Conservation (phyloP, 441 rosid species). For the Jatropha multifida region DNA sequence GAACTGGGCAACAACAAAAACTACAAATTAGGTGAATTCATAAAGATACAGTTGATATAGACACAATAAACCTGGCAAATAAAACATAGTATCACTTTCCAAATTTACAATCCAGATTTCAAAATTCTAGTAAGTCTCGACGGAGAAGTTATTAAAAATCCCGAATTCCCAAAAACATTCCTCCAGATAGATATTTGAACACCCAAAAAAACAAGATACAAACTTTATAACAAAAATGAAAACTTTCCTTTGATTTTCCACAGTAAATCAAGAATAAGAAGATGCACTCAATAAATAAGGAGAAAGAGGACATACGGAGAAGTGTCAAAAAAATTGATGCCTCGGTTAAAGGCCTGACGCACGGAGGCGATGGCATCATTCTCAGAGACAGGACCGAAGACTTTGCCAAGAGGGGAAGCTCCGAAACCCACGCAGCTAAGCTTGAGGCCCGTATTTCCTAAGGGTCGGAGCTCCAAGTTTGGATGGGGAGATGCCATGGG, state of each 20-base stretch:
- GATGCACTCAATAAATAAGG: neutral
- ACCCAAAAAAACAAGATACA: neutral
- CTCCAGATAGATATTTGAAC: neutral
- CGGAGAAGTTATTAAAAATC: too few species aligned
- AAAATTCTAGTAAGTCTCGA: neutral
- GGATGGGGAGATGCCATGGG: slow-evolving; percentile 28
- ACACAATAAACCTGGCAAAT: neutral
- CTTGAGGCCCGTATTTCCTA: slow-evolving; percentile 74
- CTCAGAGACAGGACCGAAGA: slow-evolving; percentile 78
- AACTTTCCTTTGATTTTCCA: neutral
- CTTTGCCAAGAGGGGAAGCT: slow-evolving; percentile 83
- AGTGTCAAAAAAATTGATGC: slow-evolving; percentile 96
- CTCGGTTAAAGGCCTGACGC: slow-evolving; percentile 68
- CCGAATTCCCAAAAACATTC: too few species aligned
- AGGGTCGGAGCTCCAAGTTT: slow-evolving; percentile 60
- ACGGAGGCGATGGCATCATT: slow-evolving; percentile 76
- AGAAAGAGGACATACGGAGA: slow-evolving; percentile 61
- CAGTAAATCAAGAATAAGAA: neutral
- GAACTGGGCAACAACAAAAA: neutral
- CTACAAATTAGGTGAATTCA: neutral
- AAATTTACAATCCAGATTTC: neutral
- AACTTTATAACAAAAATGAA: neutral
- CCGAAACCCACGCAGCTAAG: slow-evolving; percentile 87
- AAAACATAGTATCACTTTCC: neutral
- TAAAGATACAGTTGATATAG: neutral